Evolutionary conservation across 2,329 filamentous ascomycete species (phyloP), one percentile per base, ranked within the genome.

Genomic region (Trichocomaceae sp.): DNA sequence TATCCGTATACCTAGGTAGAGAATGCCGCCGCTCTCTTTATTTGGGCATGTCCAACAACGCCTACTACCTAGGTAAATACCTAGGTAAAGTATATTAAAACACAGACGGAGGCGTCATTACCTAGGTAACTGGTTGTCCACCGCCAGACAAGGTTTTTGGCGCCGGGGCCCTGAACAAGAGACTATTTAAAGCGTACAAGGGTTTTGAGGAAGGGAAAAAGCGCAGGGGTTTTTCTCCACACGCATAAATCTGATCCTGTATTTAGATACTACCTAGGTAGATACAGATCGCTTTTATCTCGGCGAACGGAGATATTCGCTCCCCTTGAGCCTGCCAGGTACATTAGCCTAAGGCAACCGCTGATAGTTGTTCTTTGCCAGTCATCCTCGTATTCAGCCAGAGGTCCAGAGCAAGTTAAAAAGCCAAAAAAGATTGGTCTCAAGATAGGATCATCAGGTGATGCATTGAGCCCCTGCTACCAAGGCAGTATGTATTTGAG

Each of bases 111-210:
- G 77, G 78, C 22, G 69, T 79, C 2, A 74, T 76, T 5, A n/a
- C n/a, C n/a, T n/a, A n/a, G n/a, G n/a, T n/a, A 76, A 79, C 61
- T 72, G 78, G 41, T 70, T 79, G 64, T 75, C 80, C 57, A 79
- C 81, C 56, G 71, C 62, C 52, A 62, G 63, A 57, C 49, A 66
- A 52, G 20, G 17, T 17, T 2, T 15, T 44, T 29, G 50, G 39
- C n/a, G 26, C 37, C 12, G 26, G 26, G 12, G 23, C 33, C 5
- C 20, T 52, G 8, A 44, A 52, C 22, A 39, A 52, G 31, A 45
- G 13, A 9, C 17, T 20, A 10, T 52, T 52, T 9, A 46, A 44
- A n/a, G 50, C 39, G 5, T 45, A 52, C 20, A 20, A 31, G 19
- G 50, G 37, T 6, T 22, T 52, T n/a, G 50, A 52, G 3, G 26